Evolutionary conservation across 257 asterid genomes (phyloP).

Genomic region (Solanum bulbocastanum): DNA sequence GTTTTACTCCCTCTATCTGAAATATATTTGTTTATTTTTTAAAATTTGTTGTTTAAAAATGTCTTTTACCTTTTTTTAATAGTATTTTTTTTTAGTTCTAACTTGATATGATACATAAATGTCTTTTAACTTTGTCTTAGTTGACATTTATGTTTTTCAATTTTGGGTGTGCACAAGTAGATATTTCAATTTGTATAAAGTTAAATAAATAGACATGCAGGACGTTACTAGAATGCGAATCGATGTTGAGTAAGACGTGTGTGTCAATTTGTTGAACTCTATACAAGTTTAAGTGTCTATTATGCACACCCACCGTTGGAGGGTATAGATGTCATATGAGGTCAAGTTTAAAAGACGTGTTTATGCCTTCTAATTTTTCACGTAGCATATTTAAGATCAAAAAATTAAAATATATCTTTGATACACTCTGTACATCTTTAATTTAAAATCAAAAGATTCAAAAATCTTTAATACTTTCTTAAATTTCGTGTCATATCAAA

Average conservation of each 20-base stretch:
- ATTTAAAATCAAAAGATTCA: no score
- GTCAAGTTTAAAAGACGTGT: no score
- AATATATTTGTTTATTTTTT: background rate
- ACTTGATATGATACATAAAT: background rate
- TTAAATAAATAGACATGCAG: background rate
- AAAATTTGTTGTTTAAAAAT: no score
- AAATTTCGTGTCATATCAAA: background rate
- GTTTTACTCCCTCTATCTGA: background rate
- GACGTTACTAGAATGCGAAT: background rate
- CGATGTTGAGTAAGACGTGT: background rate
- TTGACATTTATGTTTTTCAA: background rate
- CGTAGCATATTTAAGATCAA: rapidly evolving
- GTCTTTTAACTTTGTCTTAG: background rate
- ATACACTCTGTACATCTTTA: no score
- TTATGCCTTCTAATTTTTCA: no score
- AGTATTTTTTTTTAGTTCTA: background rate
- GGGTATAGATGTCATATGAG: background rate
- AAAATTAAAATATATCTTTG: no score
- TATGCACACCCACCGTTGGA: background rate
- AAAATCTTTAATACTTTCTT: background rate
- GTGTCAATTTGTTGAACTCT: background rate
- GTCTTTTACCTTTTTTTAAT: background rate
- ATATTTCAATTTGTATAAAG: no score
- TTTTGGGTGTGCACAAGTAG: background rate
- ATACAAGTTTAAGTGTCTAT: no score